A percentile compares a stretch with the other conserved stretches of the same genome.
Conservation (phyloP, 345 rosid species). For the Pugionium cornutum region DNA sequence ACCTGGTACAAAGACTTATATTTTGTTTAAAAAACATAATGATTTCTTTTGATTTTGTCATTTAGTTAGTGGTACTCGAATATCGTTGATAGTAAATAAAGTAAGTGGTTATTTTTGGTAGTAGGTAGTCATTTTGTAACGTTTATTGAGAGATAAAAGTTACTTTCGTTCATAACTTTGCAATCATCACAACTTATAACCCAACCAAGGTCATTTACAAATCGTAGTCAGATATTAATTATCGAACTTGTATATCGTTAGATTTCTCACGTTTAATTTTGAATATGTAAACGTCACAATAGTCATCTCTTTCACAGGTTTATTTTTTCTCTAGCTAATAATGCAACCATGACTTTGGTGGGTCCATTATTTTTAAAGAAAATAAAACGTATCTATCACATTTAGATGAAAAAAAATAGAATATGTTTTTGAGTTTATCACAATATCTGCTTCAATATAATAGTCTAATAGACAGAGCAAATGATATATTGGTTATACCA, state of each 20-base stretch:
- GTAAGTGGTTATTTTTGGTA: constrained; percentile 1
- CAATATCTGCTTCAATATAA: not conserved
- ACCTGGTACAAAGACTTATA: constrained; percentile 4
- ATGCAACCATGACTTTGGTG: constrained; percentile 18
- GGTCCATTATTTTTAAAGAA: constrained; percentile 19
- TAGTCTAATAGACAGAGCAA: not conserved
- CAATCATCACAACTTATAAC: constrained; percentile 10
- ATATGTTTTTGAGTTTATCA: not conserved
- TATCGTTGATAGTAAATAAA: not conserved
- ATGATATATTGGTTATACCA: too few species aligned
- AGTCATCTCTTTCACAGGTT: constrained; percentile 6
- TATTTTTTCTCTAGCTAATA: constrained; percentile 29
- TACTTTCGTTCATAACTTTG: constrained; percentile 12
- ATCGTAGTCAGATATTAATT: not conserved
- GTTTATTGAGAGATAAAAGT: not conserved
- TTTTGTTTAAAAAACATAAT: constrained; percentile 1
- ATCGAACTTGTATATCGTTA: too few species aligned
- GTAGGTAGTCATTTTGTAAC: constrained; percentile 3
- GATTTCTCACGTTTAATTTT: constrained; percentile 12
- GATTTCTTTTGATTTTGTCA: constrained; percentile 7
- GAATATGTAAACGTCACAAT: constrained; percentile 12
- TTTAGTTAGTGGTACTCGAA: constrained; percentile 9
- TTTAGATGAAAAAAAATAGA: not conserved
- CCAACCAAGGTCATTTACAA: constrained; percentile 6
- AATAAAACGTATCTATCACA: not conserved